These are phyloP conservation scores for Citrullus colocynthis DNA, from an alignment of 306 rosid species.

Conservation along the genomic window DNA sequence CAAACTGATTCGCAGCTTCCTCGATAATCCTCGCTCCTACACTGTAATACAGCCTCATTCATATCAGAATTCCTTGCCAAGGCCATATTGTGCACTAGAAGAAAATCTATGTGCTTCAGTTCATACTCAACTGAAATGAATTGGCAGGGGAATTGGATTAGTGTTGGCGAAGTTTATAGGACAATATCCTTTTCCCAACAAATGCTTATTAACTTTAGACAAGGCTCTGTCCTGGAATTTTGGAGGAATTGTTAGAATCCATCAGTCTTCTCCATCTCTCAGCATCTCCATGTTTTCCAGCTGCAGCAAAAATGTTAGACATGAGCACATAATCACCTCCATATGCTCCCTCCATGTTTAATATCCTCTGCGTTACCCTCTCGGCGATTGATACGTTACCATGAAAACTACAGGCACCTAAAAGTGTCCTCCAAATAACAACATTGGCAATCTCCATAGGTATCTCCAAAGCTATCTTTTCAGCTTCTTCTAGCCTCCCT, in stretches of 20 bases:
- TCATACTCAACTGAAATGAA: not conserved
- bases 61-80: not conserved
- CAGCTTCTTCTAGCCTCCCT: constrained; percentile 65
- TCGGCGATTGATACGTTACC: constrained; percentile 46
- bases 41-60: not conserved
- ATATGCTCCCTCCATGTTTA: constrained; percentile 40
- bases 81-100: not conserved
- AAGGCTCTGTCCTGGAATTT: constrained; percentile 54
- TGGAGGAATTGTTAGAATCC: constrained; percentile 33
- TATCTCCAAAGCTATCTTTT: constrained; percentile 41
- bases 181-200: not conserved
- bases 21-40: not conserved
- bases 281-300: constrained; percentile 52
- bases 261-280: constrained; percentile 54
- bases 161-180: not conserved
- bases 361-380: constrained; percentile 40
- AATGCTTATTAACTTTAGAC: constrained; percentile 15
- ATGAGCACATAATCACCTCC: constrained; percentile 80
- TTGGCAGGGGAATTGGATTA: not conserved
- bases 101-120: not conserved
- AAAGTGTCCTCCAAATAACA: constrained; percentile 59
- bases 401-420: constrained; percentile 61
- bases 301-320: constrained; percentile 62
- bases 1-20: not conserved
- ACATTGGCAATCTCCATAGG: constrained; percentile 42